Evolutionary conservation across 495 filamentous ascomycete genomes (phyloP), one percentile per base, ranked within the genome.

Genomic region (Sordaria brevicollis): DNA sequence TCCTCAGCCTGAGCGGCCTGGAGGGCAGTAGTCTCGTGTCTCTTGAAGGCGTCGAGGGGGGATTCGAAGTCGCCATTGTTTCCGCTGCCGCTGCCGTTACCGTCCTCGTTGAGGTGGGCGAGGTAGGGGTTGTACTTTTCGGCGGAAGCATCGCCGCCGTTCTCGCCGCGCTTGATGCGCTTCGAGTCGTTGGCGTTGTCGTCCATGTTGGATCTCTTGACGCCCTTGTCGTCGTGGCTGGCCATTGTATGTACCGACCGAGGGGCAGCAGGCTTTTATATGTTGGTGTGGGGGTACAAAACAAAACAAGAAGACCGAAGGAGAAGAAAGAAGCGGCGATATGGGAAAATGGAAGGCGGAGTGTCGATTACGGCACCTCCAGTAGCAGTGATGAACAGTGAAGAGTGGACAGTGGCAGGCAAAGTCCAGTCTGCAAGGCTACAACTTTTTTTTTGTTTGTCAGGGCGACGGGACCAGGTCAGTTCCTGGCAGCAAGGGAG

Each of bases 1-100:
- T 96, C 88, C 80, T 99, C 96, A 8, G 87, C 90, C 71, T 86
- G 79, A 67, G 83, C 79, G 0, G 93, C 94, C 79, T 91, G 83
- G 68, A 85, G 83, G 7, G 94, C 88, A 4, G 93, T 98, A 15
- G 93, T 95, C 25, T 86, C 83, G 79, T 97, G 93, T 67, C 92
- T 87, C 79, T 89, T 86, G 75, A 97, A 87, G 37, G 84, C 81
- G 62, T 86, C 85, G 75, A 93, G 84, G 21, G 84, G 78, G 57
- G 86, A 84, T 29, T 81, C 80, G 68, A 75, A 74, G 69, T 78
- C 82, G 74, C 78, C 78, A 35, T 77, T 74, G 11, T 11, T 57
- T 69, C 78, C 82, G 74, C 10, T 57, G 69, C 78, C 82, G 74
- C 78, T 78, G 36, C 77, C 74, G 13, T 74, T 73, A 65, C 73